Evolutionary conservation across 1,139 yeast species (phyloP).

Genomic region (Williopsis jadinii): DNA sequence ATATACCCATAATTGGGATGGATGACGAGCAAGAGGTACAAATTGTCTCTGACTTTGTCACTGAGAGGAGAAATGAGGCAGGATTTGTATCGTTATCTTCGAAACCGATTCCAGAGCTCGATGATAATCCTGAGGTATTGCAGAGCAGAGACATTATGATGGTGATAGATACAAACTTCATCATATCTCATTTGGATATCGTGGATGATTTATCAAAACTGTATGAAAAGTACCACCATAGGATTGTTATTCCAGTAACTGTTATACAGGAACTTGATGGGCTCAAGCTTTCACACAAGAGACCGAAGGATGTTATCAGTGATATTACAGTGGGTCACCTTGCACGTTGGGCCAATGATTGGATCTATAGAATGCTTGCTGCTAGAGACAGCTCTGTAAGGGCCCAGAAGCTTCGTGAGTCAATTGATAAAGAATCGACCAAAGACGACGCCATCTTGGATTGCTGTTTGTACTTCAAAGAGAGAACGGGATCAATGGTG

Average conservation of each 20-base stretch:
- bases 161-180: conserved; percentile 74
- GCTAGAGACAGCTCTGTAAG: conserved; percentile 40
- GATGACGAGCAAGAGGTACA: conserved; percentile 41
- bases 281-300: conserved; percentile 41
- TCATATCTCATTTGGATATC: conserved; percentile 55
- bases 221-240: conserved; percentile 36
- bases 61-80: conserved; percentile 21
- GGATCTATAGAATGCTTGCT: conserved; percentile 67
- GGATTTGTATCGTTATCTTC: neutral
- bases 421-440: conserved; percentile 32
- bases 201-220: conserved; percentile 41
- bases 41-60: conserved; percentile 37
- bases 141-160: conserved; percentile 27
- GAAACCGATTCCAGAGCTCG: neutral
- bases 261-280: conserved; percentile 79
- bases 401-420: conserved; percentile 61
- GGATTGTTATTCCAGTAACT: conserved; percentile 59
- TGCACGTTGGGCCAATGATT: conserved; percentile 72
- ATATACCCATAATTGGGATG: conserved; percentile 45
- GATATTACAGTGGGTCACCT: conserved; percentile 41
- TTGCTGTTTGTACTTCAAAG: conserved; percentile 64
- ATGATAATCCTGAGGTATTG: conserved; percentile 11
- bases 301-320: conserved; percentile 9
- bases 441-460: conserved; percentile 86
- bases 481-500: conserved; percentile 38